phyloP scores from a whole-genome alignment of 805 yeast genomes.

The Candida piceae region DNA sequence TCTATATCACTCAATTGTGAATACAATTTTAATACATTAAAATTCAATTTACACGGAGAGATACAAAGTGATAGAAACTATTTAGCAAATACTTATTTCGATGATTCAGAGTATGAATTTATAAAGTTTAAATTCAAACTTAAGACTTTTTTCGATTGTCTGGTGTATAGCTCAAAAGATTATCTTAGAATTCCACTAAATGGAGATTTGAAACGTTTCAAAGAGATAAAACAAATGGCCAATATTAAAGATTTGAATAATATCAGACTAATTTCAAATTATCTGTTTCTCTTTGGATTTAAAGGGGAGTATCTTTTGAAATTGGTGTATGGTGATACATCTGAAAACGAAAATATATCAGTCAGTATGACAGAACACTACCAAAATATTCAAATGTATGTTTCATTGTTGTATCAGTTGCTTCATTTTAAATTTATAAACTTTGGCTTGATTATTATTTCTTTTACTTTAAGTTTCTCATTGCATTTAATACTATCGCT shows the following conservation, averaged over 20 bases:
- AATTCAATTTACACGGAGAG: slow-evolving; percentile 24
- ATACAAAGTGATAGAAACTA: slow-evolving; percentile 23
- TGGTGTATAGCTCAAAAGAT: too few relatives aligned
- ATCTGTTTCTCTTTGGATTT: slow-evolving; percentile 18
- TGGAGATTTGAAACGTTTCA: too few relatives aligned
- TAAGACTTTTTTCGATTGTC: too few relatives aligned
- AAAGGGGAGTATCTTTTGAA: slow-evolving; percentile 17
- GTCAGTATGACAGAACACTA: too few relatives aligned
- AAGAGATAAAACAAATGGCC: too few relatives aligned
- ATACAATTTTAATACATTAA: slow-evolving; percentile 19
- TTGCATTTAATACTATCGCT: slow-evolving; percentile 18
- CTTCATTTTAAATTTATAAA: slow-evolving; percentile 20
- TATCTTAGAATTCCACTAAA: too few relatives aligned
- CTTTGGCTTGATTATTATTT: slow-evolving; percentile 13
- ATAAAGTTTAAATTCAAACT: slow-evolving; percentile 11
- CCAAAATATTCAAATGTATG: slow-evolving; percentile 13
- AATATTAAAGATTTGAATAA: slow-evolving; percentile 8
- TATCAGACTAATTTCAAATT: slow-evolving; percentile 17
- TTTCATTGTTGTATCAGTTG: slow-evolving; percentile 11
- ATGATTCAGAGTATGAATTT: slow-evolving; percentile 18
- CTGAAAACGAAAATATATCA: slow-evolving; percentile 5
- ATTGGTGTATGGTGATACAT: slow-evolving; percentile 7
- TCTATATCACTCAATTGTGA: slow-evolving; percentile 20
- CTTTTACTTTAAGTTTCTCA: slow-evolving; percentile 14
- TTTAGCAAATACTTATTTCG: slow-evolving; percentile 19